Conservation (phyloP, 2,329 filamentous ascomycete genomes). For the Colletotrichum eleusines region DNA sequence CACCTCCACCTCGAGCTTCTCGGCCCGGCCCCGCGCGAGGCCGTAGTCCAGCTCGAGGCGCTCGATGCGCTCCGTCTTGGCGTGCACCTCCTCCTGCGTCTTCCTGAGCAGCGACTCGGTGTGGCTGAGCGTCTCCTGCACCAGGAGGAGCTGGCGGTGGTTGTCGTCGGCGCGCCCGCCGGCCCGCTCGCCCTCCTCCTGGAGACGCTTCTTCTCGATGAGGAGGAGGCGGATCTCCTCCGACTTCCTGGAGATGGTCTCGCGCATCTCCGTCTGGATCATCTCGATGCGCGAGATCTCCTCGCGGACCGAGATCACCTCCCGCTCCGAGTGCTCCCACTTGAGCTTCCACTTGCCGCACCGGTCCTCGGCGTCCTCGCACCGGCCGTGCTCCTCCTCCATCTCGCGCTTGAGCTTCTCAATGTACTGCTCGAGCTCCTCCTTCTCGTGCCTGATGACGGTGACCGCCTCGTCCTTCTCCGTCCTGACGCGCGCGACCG, state of each 20-base stretch:
- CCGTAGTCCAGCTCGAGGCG: conserved; percentile 15
- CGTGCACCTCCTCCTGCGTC: conserved; percentile 23
- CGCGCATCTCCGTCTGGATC: conserved; percentile 7
- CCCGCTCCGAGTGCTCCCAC: conserved; percentile 32
- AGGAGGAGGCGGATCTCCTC: conserved; percentile 28
- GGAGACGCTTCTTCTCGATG: conserved; percentile 34
- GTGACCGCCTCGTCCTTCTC: conserved; percentile 30
- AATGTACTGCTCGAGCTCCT: conserved; percentile 26
- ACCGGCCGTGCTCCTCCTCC: conserved; percentile 20
- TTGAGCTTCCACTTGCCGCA: conserved; percentile 36
- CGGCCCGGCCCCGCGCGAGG: background rate
- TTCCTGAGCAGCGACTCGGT: conserved; percentile 21
- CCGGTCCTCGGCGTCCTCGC: conserved; percentile 28
- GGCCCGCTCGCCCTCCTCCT: conserved; percentile 24
- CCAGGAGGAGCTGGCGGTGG: conserved; percentile 25
- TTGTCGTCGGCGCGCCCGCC: conserved; percentile 26
- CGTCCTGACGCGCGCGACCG: conserved; percentile 8
- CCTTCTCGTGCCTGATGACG: conserved; percentile 15
- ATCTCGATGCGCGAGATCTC: conserved; percentile 30
- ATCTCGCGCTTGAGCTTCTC: conserved; percentile 23
- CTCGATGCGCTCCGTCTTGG: conserved; percentile 31
- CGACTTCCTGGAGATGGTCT: conserved; percentile 23
- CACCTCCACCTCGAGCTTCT: conserved; percentile 20
- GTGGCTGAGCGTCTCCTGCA: conserved; percentile 28
- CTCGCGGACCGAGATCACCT: conserved; percentile 24